Percentiles rank a stretch among this genome's conserved stretches.
Conservation (phyloP, 2,329 filamentous ascomycete genomes). For the Colletotrichum ledebouriae region DNA sequence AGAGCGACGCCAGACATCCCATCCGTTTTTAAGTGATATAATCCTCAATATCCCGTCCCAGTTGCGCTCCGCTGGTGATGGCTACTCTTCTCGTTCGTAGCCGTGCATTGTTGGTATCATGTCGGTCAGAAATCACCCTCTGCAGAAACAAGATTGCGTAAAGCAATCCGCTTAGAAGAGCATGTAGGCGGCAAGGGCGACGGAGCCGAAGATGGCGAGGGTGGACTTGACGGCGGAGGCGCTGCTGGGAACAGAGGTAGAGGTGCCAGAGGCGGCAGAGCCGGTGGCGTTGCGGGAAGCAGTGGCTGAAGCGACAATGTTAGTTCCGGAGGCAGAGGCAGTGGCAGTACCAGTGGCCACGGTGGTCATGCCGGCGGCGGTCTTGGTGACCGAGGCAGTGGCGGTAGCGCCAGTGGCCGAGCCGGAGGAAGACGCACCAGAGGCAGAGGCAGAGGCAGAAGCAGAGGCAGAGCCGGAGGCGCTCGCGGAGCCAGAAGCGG, state of each 20-base stretch:
- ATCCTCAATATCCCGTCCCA: constrained; percentile 21
- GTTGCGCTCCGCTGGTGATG: constrained; percentile 23
- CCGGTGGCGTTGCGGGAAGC: constrained; percentile 32
- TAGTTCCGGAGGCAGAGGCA: constrained; percentile 24
- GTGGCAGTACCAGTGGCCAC: constrained; percentile 36
- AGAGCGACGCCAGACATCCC: constrained; percentile 38
- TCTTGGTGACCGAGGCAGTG: constrained; percentile 26
- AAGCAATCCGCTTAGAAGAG: constrained; percentile 35
- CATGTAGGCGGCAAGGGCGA: constrained; percentile 41
- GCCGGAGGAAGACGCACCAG: constrained; percentile 32
- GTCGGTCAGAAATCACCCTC: constrained; percentile 37
- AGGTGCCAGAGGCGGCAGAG: constrained; percentile 32
- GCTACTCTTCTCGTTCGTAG: constrained; percentile 32
- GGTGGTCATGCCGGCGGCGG: constrained; percentile 35
- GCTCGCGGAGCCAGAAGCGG: constrained; percentile 25
- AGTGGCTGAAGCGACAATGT: constrained; percentile 28
- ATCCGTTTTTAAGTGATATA: constrained; percentile 37
- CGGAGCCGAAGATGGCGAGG: constrained; percentile 40
- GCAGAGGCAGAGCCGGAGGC: constrained; percentile 23
- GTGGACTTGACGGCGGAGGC: constrained; percentile 39
- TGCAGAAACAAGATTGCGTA: constrained; percentile 25
- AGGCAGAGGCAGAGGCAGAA: constrained; percentile 15
- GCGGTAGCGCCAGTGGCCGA: constrained; percentile 25
- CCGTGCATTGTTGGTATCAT: constrained; percentile 39
- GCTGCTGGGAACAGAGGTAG: constrained; percentile 33